Conservation (phyloP, 2,329 filamentous ascomycete genomes). For the Aspergillus piperis region DNA sequence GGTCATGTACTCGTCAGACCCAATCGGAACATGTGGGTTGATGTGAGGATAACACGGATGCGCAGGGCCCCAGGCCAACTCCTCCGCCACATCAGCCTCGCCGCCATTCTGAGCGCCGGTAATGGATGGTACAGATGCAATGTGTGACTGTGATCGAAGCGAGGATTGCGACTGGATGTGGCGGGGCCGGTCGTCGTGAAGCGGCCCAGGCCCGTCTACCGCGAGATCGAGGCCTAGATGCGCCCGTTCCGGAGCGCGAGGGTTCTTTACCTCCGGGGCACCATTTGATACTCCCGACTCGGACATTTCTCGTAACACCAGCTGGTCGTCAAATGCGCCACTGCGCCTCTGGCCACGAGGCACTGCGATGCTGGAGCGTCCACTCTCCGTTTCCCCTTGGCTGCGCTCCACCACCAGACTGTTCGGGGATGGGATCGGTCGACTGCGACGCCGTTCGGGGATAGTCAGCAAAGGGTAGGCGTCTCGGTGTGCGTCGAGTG, state of each 20-base stretch:
- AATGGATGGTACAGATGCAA: conserved; percentile 42
- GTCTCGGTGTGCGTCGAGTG: conserved; percentile 45
- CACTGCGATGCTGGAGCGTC: conserved; percentile 56
- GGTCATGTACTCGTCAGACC: conserved; percentile 70
- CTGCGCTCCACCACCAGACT: conserved; percentile 53
- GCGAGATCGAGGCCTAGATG: conserved; percentile 29
- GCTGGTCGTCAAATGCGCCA: conserved; percentile 27
- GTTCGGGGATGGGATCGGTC: conserved; percentile 49
- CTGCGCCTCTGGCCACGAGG: conserved; percentile 47
- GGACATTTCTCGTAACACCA: conserved; percentile 27
- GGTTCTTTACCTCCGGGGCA: conserved; percentile 28
- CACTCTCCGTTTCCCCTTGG: conserved; percentile 47
- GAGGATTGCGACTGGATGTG: conserved; percentile 45
- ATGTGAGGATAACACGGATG: conserved; percentile 94
- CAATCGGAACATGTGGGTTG: conserved; percentile 83
- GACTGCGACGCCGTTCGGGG: conserved; percentile 58
- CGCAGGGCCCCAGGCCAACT: conserved; percentile 85
- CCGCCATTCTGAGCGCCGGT: conserved; percentile 35
- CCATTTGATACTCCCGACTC: conserved; percentile 29
- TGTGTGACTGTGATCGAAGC: conserved; percentile 43
- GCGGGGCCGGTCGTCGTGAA: conserved; percentile 33
- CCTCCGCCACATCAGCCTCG: conserved; percentile 62
- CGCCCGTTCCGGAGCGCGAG: conserved; percentile 34
- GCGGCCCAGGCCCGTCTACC: conserved; percentile 12
- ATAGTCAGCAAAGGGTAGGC: conserved; percentile 59